Evolutionary conservation across 345 rosid genomes (phyloP).

Genomic region (Trapa bicornis): DNA sequence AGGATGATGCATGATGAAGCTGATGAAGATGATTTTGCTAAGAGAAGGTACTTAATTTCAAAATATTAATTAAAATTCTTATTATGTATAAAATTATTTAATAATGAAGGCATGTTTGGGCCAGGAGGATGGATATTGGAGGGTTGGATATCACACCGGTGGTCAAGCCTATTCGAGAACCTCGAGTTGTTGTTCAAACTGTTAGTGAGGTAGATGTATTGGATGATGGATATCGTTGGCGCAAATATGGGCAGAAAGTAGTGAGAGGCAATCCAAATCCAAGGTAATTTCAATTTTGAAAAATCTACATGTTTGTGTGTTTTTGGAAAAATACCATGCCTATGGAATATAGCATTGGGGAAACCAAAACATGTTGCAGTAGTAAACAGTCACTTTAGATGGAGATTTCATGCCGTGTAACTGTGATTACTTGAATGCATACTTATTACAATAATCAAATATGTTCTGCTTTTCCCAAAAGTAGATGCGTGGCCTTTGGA

Average conservation of each 20-base stretch:
- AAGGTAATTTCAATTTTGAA: slow-evolving; percentile 26
- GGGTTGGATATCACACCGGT: slow-evolving; percentile 68
- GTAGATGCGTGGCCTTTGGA: neutral
- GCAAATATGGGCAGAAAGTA: slow-evolving; percentile 99
- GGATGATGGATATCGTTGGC: slow-evolving; percentile 98
- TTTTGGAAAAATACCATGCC: neutral
- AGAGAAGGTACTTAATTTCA: slow-evolving; percentile 1
- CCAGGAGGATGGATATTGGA: slow-evolving; percentile 74
- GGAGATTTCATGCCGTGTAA: neutral
- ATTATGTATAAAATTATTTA: slow-evolving; percentile 4
- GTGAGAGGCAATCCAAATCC: slow-evolving; percentile 98
- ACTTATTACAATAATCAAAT: neutral
- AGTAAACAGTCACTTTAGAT: too few relatives aligned
- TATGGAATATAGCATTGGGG: neutral
- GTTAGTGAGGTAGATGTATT: slow-evolving; percentile 92
- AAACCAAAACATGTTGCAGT: too few relatives aligned
- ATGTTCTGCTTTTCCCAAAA: neutral
- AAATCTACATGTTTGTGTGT: too few relatives aligned
- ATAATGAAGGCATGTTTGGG: slow-evolving; percentile 12
- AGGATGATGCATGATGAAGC: slow-evolving; percentile 28
- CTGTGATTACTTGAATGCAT: neutral
- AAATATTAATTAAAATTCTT: slow-evolving; percentile 7
- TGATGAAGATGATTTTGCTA: slow-evolving; percentile 31
- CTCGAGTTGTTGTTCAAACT: slow-evolving; percentile 97
- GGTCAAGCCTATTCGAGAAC: slow-evolving; percentile 92